These are phyloP conservation scores for Metschnikowia amazonensis DNA, from an alignment of 805 yeast genomes.

Conservation along the genomic window DNA sequence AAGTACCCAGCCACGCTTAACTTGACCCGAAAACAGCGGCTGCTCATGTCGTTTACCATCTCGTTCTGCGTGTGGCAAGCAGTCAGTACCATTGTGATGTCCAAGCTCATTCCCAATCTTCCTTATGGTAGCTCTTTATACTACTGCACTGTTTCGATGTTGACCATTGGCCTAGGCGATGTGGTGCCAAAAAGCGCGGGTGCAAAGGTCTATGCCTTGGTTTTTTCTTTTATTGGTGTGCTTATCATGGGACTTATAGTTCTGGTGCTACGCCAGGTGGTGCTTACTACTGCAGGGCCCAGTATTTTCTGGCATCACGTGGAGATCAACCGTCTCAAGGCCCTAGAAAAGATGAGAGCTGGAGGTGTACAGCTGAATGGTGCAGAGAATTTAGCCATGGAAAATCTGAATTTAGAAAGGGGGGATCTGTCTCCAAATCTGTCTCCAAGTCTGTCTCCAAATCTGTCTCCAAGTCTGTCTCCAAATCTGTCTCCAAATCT, in stretches of 20 bases:
- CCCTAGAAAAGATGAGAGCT: constrained; percentile 22
- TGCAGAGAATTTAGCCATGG: no score
- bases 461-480: no score
- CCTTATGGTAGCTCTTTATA: constrained; percentile 65
- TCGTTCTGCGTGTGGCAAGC: constrained; percentile 64
- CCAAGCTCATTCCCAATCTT: constrained; percentile 34
- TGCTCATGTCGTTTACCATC: constrained; percentile 69
- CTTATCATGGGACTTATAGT: constrained; percentile 70
- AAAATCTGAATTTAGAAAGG: no score
- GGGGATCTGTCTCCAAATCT: no score
- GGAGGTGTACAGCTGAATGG: no score
- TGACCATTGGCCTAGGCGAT: constrained; percentile 83
- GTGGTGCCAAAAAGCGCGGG: constrained; percentile 52
- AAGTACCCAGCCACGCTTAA: constrained; percentile 72
- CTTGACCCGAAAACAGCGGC: constrained; percentile 62
- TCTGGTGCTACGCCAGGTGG: constrained; percentile 63
- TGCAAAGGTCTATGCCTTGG: constrained; percentile 53
- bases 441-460: no score
- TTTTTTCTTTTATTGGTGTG: constrained; percentile 69
- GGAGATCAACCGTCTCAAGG: constrained; percentile 45
- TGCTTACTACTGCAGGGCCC: constrained; percentile 57
- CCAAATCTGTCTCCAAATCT: no score
- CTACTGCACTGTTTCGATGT: constrained; percentile 65
- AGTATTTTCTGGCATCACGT: constrained; percentile 63
- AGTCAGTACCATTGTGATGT: constrained; percentile 54